Percentiles rank a stretch among this genome's conserved stretches.
Evolutionary conservation across 108 stramenopile species (phyloP).

Genomic region (Mediolabrus comicus): DNA sequence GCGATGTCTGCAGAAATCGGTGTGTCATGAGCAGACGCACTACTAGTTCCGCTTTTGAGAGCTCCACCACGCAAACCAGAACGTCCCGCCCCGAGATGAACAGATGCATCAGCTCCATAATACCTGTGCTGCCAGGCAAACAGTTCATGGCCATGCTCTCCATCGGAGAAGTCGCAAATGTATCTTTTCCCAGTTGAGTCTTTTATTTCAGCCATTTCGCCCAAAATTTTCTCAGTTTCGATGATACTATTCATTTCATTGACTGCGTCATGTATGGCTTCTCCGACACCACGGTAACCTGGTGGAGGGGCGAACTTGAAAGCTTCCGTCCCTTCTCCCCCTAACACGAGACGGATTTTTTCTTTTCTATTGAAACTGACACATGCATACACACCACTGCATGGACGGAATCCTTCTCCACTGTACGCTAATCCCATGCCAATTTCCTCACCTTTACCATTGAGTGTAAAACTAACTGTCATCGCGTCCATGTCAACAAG

Average conservation of each 20-base stretch:
- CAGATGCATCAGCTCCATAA: constrained; percentile 87
- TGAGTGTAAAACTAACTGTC: constrained; percentile 85
- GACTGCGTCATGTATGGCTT: constrained; percentile 65
- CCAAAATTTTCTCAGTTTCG: constrained; percentile 56
- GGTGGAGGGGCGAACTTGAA: constrained; percentile 70
- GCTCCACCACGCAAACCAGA: constrained; percentile 4
- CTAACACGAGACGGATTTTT: constrained; percentile 70
- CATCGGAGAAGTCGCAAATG: constrained; percentile 85
- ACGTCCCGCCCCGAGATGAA: constrained; percentile 75
- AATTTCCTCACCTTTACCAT: constrained; percentile 86
- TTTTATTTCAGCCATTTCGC: background rate
- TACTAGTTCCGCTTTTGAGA: constrained; percentile 1
- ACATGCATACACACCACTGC: constrained; percentile 87
- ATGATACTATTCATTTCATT: constrained; percentile 56
- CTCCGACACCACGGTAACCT: constrained; percentile 82
- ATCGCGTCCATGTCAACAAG: constrained; percentile 87
- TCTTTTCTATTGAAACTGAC: constrained; percentile 87
- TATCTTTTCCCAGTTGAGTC: constrained; percentile 41
- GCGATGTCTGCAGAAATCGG: constrained; percentile 28
- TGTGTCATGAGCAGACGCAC: background rate
- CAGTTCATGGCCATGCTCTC: constrained; percentile 90
- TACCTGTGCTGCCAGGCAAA: constrained; percentile 88
- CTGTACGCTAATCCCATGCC: constrained; percentile 88
- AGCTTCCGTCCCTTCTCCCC: constrained; percentile 62
- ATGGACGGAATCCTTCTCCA: constrained; percentile 81